These are phyloP conservation scores for Euphrasia arctica DNA, from an alignment of 305 asterid genomes.

Conservation along the genomic window DNA sequence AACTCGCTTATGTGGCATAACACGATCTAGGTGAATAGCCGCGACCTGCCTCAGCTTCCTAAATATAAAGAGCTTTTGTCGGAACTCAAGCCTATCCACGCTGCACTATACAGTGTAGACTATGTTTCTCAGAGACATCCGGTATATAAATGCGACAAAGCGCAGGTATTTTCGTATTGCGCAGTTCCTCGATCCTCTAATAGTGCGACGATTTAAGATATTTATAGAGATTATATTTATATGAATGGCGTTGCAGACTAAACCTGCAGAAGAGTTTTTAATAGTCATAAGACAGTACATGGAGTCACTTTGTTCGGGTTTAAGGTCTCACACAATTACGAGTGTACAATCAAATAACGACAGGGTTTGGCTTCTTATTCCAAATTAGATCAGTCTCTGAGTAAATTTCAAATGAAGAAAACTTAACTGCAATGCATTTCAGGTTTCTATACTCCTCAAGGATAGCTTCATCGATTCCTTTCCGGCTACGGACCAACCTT, in stretches of 20 bases:
- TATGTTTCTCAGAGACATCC: conserved; percentile 63
- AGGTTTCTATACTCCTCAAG: conserved; percentile 77
- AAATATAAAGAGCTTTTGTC: conserved; percentile 52
- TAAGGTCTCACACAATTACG: conserved; percentile 82
- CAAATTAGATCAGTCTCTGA: not conserved
- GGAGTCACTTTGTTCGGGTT: conserved; percentile 75
- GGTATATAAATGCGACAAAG: conserved; percentile 68
- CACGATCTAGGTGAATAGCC: conserved; percentile 54
- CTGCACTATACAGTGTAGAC: conserved; percentile 47
- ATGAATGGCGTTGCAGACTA: conserved; percentile 49
- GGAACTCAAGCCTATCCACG: conserved; percentile 64
- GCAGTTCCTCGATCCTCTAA: not conserved
- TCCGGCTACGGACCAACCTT: conserved; percentile 55
- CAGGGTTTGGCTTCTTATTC: conserved; percentile 50
- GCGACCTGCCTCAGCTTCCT: conserved; percentile 77
- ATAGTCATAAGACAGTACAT: conserved; percentile 49
- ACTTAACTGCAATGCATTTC: conserved; percentile 29
- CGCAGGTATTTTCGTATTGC: conserved; percentile 47
- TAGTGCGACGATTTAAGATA: not conserved
- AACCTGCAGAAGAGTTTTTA: conserved; percentile 68
- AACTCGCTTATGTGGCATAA: conserved; percentile 13
- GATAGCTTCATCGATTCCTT: conserved; percentile 83
- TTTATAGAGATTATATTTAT: not conserved
- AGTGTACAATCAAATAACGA: conserved; percentile 71
- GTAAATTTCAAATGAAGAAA: not conserved